phyloP scores from a whole-genome alignment of 2,329 filamentous ascomycete genomes.

The Colletotrichum chrysophilum region DNA sequence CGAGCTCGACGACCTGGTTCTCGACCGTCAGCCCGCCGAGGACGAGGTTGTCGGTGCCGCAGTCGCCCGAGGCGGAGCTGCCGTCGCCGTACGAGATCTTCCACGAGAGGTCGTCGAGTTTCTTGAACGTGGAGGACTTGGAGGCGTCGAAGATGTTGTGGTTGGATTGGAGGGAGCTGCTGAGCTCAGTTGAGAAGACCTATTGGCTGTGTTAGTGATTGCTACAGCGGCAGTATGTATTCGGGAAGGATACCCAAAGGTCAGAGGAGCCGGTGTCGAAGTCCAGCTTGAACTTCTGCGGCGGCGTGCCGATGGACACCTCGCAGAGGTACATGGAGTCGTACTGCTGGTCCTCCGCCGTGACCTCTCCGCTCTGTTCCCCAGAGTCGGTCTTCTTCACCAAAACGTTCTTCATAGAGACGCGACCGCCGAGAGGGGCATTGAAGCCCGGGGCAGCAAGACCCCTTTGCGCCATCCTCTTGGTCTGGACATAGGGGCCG shows the following conservation, averaged over 20 bases:
- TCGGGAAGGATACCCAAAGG: conserved; percentile 72
- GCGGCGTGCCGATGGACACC: conserved; percentile 46
- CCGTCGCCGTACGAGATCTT: conserved; percentile 72
- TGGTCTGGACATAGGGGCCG: conserved; percentile 12
- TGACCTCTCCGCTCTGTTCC: conserved; percentile 12
- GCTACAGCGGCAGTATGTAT: conserved; percentile 33
- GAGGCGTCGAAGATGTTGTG: conserved; percentile 50
- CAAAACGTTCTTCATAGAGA: conserved; percentile 12
- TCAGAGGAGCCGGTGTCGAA: conserved; percentile 80
- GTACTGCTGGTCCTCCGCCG: conserved; percentile 55
- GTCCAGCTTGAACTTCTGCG: conserved; percentile 69
- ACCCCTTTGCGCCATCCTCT: conserved; percentile 15
- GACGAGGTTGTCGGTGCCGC: conserved; percentile 71
- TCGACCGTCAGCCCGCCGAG: conserved; percentile 69
- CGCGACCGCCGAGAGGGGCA: conserved; percentile 5
- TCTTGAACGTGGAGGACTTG: conserved; percentile 39
- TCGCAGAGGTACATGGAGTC: conserved; percentile 44
- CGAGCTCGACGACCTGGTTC: conserved; percentile 70
- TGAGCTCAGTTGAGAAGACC: conserved; percentile 35
- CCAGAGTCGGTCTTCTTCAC: conserved; percentile 1
- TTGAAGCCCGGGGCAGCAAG: conserved; percentile 15
- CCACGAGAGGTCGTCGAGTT: conserved; percentile 56
- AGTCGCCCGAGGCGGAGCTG: conserved; percentile 64
- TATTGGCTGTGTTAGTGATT: conserved; percentile 21
- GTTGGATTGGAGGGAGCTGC: conserved; percentile 23